Evolutionary conservation across 768 basidiomycete species (phyloP).

Genomic region (Pisolithus orientalis): DNA sequence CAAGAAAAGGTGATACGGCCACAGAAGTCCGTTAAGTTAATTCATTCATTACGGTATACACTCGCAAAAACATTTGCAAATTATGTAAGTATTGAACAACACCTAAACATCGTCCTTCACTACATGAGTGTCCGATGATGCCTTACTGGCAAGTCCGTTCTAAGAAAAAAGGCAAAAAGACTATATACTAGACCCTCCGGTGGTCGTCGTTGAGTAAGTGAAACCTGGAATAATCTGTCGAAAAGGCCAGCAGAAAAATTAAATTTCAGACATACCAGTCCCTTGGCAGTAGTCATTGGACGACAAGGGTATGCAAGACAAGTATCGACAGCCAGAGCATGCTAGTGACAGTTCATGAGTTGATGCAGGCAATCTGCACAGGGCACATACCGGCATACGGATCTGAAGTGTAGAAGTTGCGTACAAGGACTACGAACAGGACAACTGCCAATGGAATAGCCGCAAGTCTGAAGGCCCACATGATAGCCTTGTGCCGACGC

Average conservation of each 20-base stretch:
- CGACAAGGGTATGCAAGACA: constrained; percentile 81
- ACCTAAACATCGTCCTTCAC: neutral
- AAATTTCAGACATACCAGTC: constrained; percentile 25
- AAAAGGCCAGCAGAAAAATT: neutral
- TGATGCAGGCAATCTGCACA: neutral
- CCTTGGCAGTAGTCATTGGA: constrained; percentile 63
- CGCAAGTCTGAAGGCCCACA: constrained; percentile 65
- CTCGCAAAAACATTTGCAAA: neutral
- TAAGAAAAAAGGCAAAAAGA: neutral
- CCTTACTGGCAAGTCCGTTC: neutral
- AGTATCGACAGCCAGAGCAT: constrained; percentile 81
- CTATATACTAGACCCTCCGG: constrained; percentile 25
- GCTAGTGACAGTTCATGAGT: constrained; percentile 35
- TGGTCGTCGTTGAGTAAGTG: constrained; percentile 18
- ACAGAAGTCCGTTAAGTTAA: too few species aligned
- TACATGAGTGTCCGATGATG: neutral
- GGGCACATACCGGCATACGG: constrained; percentile 66
- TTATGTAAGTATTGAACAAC: neutral
- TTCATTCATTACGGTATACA: too few species aligned
- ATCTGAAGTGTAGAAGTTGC: constrained; percentile 88
- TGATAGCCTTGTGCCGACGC: constrained; percentile 61
- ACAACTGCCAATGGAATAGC: constrained; percentile 74
- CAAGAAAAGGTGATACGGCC: too few species aligned
- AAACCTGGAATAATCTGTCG: constrained; percentile 14
- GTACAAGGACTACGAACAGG: constrained; percentile 72